phyloP scores from a whole-genome alignment of 345 rosid genomes.

The Eucalyptus tenuipes region DNA sequence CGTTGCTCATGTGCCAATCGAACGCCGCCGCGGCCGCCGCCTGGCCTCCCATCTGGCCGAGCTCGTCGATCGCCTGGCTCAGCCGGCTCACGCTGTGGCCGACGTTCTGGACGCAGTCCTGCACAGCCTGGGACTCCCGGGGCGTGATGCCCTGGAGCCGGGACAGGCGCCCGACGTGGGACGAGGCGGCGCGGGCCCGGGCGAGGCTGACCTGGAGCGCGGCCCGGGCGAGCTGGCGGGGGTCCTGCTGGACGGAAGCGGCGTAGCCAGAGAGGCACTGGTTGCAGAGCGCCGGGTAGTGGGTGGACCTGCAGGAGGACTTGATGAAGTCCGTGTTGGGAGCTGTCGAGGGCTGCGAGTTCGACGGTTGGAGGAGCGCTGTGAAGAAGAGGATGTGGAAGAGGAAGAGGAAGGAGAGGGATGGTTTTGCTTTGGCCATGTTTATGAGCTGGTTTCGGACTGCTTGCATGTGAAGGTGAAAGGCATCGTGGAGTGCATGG shows the following conservation, averaged over 20 bases:
- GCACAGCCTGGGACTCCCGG: conserved; percentile 11
- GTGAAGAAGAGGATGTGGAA: background rate
- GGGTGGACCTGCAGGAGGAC: conserved; percentile 14
- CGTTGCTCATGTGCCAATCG: conserved; percentile 19
- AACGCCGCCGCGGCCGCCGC: background rate
- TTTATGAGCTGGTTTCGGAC: background rate
- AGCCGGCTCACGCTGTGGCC: conserved; percentile 27
- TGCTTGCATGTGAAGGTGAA: background rate
- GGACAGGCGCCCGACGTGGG: conserved; percentile 9
- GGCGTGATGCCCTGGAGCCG: conserved; percentile 3
- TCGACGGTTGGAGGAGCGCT: background rate
- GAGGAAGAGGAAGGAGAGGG: background rate
- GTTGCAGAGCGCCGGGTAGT: conserved; percentile 10
- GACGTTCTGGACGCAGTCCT: conserved; percentile 26
- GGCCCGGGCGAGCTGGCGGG: conserved; percentile 9
- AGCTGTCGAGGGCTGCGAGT: background rate
- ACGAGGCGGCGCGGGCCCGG: conserved; percentile 3
- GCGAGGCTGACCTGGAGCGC: conserved; percentile 27
- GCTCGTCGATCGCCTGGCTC: conserved; percentile 12
- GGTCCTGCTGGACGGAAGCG: conserved; percentile 1
- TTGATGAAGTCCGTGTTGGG: background rate
- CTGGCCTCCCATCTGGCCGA: background rate
- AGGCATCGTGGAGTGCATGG: background rate
- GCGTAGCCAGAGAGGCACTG: conserved; percentile 12
- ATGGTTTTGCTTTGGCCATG: background rate